Conservation (phyloP, 768 basidiomycete genomes). For the Cubamyces lactineus region DNA sequence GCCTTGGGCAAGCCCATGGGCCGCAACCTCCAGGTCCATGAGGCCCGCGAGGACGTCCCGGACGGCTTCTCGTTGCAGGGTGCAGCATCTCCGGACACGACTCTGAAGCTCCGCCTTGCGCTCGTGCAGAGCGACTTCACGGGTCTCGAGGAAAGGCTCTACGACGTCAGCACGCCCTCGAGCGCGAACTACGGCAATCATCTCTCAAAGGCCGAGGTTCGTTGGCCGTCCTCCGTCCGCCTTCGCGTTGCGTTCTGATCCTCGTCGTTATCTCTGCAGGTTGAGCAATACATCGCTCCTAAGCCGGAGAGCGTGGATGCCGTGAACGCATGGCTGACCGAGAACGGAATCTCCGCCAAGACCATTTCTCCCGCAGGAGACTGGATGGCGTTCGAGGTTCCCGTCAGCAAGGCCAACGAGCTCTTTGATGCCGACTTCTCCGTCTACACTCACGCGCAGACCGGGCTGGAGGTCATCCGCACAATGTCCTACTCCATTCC, state of each 20-base stretch:
- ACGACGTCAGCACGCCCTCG: conserved; percentile 40
- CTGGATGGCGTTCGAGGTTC: conserved; percentile 31
- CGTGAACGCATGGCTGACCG: conserved; percentile 33
- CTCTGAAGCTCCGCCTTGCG: conserved; percentile 40
- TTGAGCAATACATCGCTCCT: conserved; percentile 29
- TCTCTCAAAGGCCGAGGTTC: conserved; percentile 53
- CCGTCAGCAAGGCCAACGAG: conserved; percentile 36
- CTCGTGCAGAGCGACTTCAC: conserved; percentile 38
- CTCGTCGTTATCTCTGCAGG: background rate
- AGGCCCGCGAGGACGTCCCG: conserved; percentile 31
- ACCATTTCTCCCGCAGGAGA: conserved; percentile 35
- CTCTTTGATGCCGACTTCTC: conserved; percentile 37
- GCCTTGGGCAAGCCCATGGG: conserved; percentile 26
- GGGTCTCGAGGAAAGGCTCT: conserved; percentile 39
- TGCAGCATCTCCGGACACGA: conserved; percentile 30
- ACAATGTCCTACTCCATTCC: conserved; percentile 39
- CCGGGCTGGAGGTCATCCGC: conserved; percentile 30
- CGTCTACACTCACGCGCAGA: conserved; percentile 31
- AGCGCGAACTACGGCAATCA: conserved; percentile 52
- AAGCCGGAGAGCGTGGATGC: conserved; percentile 26
- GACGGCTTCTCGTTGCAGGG: conserved; percentile 31
- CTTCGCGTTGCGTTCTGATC: background rate
- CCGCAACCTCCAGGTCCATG: conserved; percentile 31
- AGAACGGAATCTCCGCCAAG: conserved; percentile 30
- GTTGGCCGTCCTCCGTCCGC: background rate